These are phyloP conservation scores for Leccinum pellstonianum DNA, from an alignment of 768 basidiomycete genomes.

Conservation along the genomic window DNA sequence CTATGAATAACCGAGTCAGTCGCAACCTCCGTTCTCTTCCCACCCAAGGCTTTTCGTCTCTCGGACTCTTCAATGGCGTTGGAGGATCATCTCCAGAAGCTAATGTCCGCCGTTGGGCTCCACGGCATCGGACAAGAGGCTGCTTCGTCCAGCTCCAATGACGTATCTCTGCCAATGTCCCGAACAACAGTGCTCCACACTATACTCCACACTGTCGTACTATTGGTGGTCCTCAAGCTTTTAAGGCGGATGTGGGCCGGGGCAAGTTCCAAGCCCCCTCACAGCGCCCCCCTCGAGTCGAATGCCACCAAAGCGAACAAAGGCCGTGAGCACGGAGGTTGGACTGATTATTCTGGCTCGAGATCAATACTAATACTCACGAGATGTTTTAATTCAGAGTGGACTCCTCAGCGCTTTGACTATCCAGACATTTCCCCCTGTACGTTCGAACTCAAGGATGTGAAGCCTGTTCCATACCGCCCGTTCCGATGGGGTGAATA, in stretches of 20 bases:
- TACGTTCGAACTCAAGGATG: constrained; percentile 37
- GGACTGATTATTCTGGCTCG: not conserved
- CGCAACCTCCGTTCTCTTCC: constrained; percentile 1
- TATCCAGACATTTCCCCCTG: constrained; percentile 52
- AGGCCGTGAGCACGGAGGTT: constrained; percentile 25
- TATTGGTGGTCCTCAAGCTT: constrained; percentile 6
- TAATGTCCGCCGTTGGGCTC: constrained; percentile 9
- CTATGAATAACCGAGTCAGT: not conserved
- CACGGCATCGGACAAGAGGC: constrained; percentile 2
- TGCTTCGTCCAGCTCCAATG: constrained; percentile 19
- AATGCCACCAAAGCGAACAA: constrained; percentile 20
- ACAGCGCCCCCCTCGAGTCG: not conserved
- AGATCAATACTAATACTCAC: constrained; percentile 6
- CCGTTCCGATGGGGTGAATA: constrained; percentile 64
- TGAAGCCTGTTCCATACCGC: constrained; percentile 59
- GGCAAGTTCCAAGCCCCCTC: not conserved
- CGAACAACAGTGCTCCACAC: constrained; percentile 17
- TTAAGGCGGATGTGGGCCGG: constrained; percentile 17
- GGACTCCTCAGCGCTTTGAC: constrained; percentile 49
- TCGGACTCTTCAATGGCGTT: constrained; percentile 7
- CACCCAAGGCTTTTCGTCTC: not conserved
- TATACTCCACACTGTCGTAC: constrained; percentile 15
- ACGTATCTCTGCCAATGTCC: constrained; percentile 15
- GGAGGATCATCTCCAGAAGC: constrained; percentile 7
- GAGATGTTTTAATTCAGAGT: constrained; percentile 38